Conservation (phyloP, 108 stramenopile species). For the Cyclotella kingstonii region DNA sequence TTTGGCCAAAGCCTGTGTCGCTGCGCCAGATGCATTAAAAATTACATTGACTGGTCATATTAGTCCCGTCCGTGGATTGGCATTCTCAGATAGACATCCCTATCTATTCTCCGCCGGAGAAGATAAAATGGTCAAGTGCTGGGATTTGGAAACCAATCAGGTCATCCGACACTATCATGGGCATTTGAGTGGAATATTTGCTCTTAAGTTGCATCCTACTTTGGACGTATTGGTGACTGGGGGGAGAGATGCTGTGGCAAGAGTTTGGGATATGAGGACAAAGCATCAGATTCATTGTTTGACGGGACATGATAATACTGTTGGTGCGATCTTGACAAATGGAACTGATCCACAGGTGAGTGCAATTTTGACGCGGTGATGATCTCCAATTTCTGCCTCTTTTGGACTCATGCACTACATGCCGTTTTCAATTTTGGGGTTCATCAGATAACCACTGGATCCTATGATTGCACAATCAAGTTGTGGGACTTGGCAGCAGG, state of each 20-base stretch:
- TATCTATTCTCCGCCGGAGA: conserved; percentile 97
- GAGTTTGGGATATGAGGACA: conserved; percentile 99
- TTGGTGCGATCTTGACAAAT: conserved; percentile 87
- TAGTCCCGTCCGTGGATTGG: conserved; percentile 92
- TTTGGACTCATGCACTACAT: background rate
- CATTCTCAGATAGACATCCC: conserved; percentile 91
- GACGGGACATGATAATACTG: conserved; percentile 93
- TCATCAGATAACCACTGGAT: conserved; percentile 88
- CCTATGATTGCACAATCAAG: conserved; percentile 94
- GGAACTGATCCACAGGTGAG: conserved; percentile 92
- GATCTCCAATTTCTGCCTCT: background rate
- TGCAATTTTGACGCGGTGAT: background rate
- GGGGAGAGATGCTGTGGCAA: conserved; percentile 94
- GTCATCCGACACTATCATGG: conserved; percentile 99
- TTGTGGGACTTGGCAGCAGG: conserved; percentile 99
- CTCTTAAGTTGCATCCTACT: conserved; percentile 93
- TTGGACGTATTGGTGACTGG: conserved; percentile 98
- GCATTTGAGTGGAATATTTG: conserved; percentile 95
- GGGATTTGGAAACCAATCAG: conserved; percentile 99
- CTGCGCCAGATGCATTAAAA: conserved; percentile 86
- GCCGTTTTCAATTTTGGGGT: too few relatives aligned
- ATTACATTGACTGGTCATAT: conserved; percentile 99
- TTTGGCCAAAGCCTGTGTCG: conserved; percentile 94
- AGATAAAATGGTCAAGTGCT: conserved; percentile 98
- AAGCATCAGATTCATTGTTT: conserved; percentile 92